Evolutionary conservation across 2,329 filamentous ascomycete species (phyloP).

Genomic region (Mariannaea sp.): DNA sequence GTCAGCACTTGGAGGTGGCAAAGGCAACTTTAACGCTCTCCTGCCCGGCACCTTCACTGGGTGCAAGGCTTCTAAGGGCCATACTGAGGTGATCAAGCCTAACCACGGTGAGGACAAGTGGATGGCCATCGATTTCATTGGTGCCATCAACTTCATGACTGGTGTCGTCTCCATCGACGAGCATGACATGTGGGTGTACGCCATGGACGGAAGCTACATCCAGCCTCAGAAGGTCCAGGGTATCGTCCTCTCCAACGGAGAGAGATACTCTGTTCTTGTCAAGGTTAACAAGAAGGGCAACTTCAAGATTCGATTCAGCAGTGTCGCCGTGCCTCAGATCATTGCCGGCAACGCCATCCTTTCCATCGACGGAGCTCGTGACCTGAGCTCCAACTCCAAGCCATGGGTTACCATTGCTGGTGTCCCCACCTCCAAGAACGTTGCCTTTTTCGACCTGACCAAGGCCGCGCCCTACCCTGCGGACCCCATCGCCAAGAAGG

Average conservation of each 20-base stretch:
- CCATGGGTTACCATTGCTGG: conserved; percentile 58
- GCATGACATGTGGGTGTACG: conserved; percentile 58
- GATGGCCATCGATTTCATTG: conserved; percentile 61
- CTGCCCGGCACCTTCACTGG: conserved; percentile 50
- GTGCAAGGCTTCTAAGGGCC: conserved; percentile 53
- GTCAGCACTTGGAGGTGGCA: conserved; percentile 41
- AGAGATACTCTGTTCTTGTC: conserved; percentile 57
- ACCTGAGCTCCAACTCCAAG: conserved; percentile 39
- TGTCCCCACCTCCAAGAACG: conserved; percentile 44
- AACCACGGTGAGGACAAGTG: conserved; percentile 42
- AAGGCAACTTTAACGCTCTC: conserved; percentile 44
- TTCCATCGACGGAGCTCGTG: conserved; percentile 37
- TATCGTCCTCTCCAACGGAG: conserved; percentile 55
- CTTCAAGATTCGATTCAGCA: conserved; percentile 60
- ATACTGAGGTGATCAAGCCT: conserved; percentile 48
- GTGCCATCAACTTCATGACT: conserved; percentile 53
- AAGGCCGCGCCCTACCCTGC: conserved; percentile 54
- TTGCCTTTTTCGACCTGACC: conserved; percentile 51
- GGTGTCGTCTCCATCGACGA: conserved; percentile 55
- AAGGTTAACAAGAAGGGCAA: conserved; percentile 52
- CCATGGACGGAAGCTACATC: conserved; percentile 60
- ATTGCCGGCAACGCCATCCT: conserved; percentile 58
- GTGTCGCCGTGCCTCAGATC: conserved; percentile 56
- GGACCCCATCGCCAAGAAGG: conserved; percentile 46
- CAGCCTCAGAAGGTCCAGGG: conserved; percentile 55